phyloP scores from a whole-genome alignment of 2,329 filamentous ascomycete species.

The Albophoma yamanashiensis region DNA sequence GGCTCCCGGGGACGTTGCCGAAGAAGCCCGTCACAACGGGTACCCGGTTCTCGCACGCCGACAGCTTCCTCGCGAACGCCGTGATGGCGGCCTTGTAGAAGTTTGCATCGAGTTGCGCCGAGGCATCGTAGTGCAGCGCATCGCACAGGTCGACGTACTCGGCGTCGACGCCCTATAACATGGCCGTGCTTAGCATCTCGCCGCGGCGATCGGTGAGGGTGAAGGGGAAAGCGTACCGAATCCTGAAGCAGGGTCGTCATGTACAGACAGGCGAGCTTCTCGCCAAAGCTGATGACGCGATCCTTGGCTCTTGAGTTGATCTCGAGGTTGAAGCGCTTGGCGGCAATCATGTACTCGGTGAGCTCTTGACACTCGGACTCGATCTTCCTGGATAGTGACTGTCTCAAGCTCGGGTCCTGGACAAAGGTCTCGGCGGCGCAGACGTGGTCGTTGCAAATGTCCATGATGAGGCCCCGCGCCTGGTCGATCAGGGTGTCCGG shows the following conservation, averaged over 20 bases:
- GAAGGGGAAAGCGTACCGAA: conserved; percentile 30
- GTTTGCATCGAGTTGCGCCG: conserved; percentile 48
- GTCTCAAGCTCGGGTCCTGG: conserved; percentile 41
- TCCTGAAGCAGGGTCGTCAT: conserved; percentile 81
- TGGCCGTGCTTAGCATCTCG: not conserved
- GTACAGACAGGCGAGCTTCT: conserved; percentile 89
- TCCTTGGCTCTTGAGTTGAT: conserved; percentile 72
- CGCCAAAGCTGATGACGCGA: conserved; percentile 86
- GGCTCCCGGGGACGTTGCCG: conserved; percentile 79
- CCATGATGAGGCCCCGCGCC: conserved; percentile 65
- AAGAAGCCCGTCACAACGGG: conserved; percentile 91
- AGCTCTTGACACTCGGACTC: conserved; percentile 72
- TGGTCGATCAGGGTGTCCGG: conserved; percentile 46
- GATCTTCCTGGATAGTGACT: conserved; percentile 54
- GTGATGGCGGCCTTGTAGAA: conserved; percentile 60
- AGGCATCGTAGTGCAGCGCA: conserved; percentile 56
- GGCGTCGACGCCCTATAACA: conserved; percentile 57
- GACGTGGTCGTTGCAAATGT: conserved; percentile 75
- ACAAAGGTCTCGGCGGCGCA: conserved; percentile 57
- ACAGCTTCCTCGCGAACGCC: conserved; percentile 52
- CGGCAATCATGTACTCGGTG: conserved; percentile 58
- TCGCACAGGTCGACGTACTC: conserved; percentile 88
- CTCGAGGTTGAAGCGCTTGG: conserved; percentile 58
- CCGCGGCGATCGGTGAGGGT: not conserved
- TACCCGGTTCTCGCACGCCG: conserved; percentile 54